A percentile compares a stretch with the other conserved stretches of the same genome.
These are phyloP conservation scores for Salvia sclarea DNA, from an alignment of 305 asterid species.

Conservation along the genomic window DNA sequence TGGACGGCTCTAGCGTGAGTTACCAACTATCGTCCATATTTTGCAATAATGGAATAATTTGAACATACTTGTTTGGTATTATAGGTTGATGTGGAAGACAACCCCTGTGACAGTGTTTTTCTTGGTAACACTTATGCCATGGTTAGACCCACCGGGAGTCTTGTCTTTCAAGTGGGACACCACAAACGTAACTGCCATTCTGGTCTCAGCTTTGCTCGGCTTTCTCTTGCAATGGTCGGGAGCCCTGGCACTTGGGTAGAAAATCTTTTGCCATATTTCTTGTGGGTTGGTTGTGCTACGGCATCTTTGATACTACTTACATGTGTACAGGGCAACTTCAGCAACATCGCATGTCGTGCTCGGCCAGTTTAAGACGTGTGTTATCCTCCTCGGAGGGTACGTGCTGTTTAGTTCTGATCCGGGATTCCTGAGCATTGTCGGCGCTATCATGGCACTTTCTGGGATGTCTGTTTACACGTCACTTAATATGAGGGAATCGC, in stretches of 20 bases:
- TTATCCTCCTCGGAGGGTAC: conserved; percentile 74
- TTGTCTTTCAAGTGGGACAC: conserved; percentile 61
- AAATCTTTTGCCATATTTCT: neutral
- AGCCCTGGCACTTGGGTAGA: conserved; percentile 90
- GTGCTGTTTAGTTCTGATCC: conserved; percentile 77
- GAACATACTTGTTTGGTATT: neutral
- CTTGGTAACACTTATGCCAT: conserved; percentile 75
- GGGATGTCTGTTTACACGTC: conserved; percentile 81
- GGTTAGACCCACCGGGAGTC: conserved; percentile 87
- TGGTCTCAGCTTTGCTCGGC: conserved; percentile 75
- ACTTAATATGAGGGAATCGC: conserved; percentile 50
- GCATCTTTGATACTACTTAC: too few species aligned
- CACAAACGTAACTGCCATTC: conserved; percentile 51
- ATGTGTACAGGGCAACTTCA: conserved; percentile 68
- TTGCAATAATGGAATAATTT: too few species aligned
- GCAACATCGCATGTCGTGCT: conserved; percentile 83
- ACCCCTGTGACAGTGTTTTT: conserved; percentile 80
- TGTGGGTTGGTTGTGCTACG: too few species aligned
- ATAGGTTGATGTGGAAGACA: conserved; percentile 93
- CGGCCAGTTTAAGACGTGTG: conserved; percentile 86
- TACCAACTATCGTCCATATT: too few species aligned
- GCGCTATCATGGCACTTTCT: conserved; percentile 64
- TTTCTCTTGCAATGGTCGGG: conserved; percentile 94
- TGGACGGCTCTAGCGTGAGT: conserved; percentile 97
- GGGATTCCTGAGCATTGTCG: conserved; percentile 63